Conservation (phyloP, 78 protist species). For the Dictyostelium discoideum region DNA sequence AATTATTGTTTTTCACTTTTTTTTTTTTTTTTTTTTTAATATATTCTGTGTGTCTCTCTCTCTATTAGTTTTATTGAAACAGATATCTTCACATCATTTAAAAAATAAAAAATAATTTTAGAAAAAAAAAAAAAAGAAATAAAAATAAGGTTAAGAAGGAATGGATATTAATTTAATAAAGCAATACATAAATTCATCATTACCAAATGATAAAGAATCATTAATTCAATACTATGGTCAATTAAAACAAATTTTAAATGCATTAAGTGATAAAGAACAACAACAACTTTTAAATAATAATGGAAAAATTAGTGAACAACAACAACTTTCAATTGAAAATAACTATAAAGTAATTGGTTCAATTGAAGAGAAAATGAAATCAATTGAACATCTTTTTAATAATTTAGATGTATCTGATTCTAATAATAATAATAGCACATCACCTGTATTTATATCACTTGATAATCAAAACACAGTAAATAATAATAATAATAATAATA, state of each 20-base stretch:
- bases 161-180: constrained; percentile 46
- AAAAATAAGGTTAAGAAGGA: background rate
- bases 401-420: background rate
- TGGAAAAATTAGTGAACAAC: background rate
- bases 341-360: constrained; percentile 10
- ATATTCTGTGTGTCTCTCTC: too few relatives aligned
- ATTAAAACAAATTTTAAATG: constrained; percentile 38
- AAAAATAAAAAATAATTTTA: too few relatives aligned
- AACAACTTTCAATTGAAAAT: background rate
- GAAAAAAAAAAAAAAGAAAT: background rate
- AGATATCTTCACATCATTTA: too few relatives aligned
- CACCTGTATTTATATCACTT: constrained; percentile 11
- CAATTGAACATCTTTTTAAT: constrained; percentile 28
- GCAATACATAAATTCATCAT: background rate
- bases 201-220: constrained; percentile 35
- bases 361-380: constrained; percentile 51
- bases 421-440: background rate
- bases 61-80: too few relatives aligned
- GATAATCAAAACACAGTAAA: background rate
- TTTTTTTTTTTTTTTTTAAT: too few relatives aligned
- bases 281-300: constrained; percentile 16
- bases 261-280: background rate
- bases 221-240: constrained; percentile 30
- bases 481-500: background rate
- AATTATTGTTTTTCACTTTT: too few relatives aligned